Evolutionary conservation across 2,329 filamentous ascomycete genomes (phyloP).

Genomic region (Diaporthe nobilis): DNA sequence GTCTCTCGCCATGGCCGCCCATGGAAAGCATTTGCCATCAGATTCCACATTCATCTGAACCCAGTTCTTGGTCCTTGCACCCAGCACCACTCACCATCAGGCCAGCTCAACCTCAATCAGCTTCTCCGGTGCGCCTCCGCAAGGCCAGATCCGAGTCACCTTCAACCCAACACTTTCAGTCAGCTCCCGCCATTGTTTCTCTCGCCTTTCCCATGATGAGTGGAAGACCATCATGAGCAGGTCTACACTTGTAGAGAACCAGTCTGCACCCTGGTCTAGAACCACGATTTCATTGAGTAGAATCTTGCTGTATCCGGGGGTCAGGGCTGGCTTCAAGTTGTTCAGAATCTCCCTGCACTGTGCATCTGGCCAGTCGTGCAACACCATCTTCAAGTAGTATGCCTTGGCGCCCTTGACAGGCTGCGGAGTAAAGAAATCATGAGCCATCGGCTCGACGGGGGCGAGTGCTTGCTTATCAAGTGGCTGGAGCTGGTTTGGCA

Average conservation of each 20-base stretch:
- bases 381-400: conserved; percentile 53
- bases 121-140: conserved; percentile 51
- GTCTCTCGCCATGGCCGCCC: background rate
- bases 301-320: conserved; percentile 49
- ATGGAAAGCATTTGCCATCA: background rate
- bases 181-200: conserved; percentile 52
- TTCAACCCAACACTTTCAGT: conserved; percentile 51
- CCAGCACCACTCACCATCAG: background rate
- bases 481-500: conserved; percentile 40
- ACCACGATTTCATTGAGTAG: conserved; percentile 54
- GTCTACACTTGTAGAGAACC: conserved; percentile 55
- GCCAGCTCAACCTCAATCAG: conserved; percentile 54
- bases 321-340: conserved; percentile 49
- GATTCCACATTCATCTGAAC: no score
- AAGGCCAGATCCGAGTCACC: conserved; percentile 52
- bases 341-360: conserved; percentile 51
- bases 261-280: conserved; percentile 50
- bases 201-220: conserved; percentile 53
- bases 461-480: conserved; percentile 39
- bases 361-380: conserved; percentile 57
- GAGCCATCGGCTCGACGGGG: conserved; percentile 48
- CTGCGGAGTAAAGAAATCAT: conserved; percentile 53
- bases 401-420: conserved; percentile 53
- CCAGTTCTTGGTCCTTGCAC: background rate
- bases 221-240: conserved; percentile 55